phyloP scores from a whole-genome alignment of 2,329 filamentous ascomycete genomes.

The Fusarium nygamai region DNA sequence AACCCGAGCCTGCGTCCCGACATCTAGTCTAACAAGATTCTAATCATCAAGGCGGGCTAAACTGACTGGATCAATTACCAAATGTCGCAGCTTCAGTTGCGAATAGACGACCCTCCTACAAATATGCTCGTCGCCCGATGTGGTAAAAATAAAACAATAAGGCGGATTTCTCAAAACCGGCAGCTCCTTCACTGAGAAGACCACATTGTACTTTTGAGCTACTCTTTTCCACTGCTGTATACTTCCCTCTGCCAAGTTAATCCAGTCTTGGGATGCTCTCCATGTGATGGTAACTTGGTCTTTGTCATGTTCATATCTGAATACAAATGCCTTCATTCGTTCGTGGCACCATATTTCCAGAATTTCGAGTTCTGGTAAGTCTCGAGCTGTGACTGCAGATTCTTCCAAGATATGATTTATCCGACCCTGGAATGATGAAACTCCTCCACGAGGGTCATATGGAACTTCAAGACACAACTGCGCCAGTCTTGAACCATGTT shows the following conservation, averaged over 20 bases:
- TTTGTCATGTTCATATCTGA: not conserved
- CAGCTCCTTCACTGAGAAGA: not conserved
- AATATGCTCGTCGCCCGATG: no score
- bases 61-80: not conserved
- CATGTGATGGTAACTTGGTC: not conserved
- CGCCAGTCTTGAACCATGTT: not conserved
- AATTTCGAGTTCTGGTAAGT: rapidly evolving
- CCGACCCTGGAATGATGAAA: rapidly evolving
- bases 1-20: no score
- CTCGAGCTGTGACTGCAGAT: rapidly evolving
- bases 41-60: no score
- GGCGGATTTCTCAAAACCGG: no score
- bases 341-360: not conserved
- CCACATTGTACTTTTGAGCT: rapidly evolving
- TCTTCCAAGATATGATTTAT: not conserved
- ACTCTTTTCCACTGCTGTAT: rapidly evolving
- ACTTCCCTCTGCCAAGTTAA: rapidly evolving
- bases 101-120: not conserved
- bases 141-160: no score
- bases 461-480: no score
- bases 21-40: no score
- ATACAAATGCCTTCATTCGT: rapidly evolving
- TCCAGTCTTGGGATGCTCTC: not conserved
- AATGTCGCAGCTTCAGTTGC: not conserved
- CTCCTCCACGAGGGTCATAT: rapidly evolving